A percentile compares a stretch with the other conserved stretches of the same genome.
Conservation (phyloP, 2,329 filamentous ascomycete species). For the Hypoxylon sp. region DNA sequence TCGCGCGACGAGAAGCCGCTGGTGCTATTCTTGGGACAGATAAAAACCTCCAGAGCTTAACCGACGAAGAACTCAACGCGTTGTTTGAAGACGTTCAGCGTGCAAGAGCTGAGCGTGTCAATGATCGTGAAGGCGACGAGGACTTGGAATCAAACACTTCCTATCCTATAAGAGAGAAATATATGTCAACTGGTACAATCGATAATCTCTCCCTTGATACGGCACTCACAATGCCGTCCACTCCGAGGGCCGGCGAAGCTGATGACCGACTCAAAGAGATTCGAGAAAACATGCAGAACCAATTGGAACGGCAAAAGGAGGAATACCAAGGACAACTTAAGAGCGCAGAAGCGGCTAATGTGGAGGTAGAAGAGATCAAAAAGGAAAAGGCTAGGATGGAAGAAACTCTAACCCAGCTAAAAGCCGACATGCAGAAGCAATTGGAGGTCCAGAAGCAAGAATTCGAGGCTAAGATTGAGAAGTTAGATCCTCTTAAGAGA, state of each 20-base stretch:
- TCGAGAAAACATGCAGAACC: slow-evolving; percentile 85
- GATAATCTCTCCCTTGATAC: slow-evolving; percentile 98
- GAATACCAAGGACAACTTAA: slow-evolving; percentile 85
- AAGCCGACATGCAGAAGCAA: slow-evolving; percentile 90
- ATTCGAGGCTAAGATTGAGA: slow-evolving; percentile 87
- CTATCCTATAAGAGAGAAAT: slow-evolving; percentile 92
- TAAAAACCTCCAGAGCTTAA: slow-evolving; percentile 90
- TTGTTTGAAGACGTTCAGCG: slow-evolving; percentile 95
- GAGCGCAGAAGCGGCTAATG: slow-evolving; percentile 78
- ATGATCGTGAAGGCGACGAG: slow-evolving; percentile 83
- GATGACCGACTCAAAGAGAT: slow-evolving; percentile 82
- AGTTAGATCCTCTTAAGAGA: slow-evolving; percentile 76
- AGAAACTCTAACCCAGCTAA: slow-evolving; percentile 80
- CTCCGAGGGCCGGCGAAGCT: slow-evolving; percentile 82
- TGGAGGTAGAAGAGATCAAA: slow-evolving; percentile 86
- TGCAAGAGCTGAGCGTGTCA: slow-evolving; percentile 82
- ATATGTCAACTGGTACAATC: slow-evolving; percentile 92
- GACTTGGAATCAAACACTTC: slow-evolving; percentile 92
- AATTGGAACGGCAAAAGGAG: slow-evolving; percentile 87
- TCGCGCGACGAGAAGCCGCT: slow-evolving; percentile 93
- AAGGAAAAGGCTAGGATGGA: slow-evolving; percentile 90
- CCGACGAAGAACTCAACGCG: slow-evolving; percentile 93
- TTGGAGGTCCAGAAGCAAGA: slow-evolving; percentile 85
- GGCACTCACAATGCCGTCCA: slow-evolving; percentile 92
- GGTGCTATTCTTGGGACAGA: slow-evolving; percentile 90